Conservation (phyloP, 768 basidiomycete species). For the Tylopilus vinaceipallidus region DNA sequence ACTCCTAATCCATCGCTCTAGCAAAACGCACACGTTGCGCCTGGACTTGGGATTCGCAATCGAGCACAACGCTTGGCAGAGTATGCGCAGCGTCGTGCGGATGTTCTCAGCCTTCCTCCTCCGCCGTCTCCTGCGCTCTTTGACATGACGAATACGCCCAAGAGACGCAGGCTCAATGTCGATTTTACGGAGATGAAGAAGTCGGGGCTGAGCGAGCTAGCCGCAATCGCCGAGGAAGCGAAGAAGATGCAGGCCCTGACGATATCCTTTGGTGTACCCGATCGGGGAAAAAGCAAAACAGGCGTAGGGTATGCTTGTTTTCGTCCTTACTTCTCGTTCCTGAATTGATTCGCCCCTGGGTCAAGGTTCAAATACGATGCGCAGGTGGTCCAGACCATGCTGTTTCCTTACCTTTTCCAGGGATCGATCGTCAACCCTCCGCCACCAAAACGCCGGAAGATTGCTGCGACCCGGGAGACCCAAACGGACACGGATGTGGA, state of each 20-base stretch:
- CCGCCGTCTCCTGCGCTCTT: slow-evolving; percentile 28
- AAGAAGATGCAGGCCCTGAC: slow-evolving; percentile 43
- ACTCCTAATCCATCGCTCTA: slow-evolving; percentile 31
- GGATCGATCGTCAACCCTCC: slow-evolving; percentile 15
- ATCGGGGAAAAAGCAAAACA: slow-evolving; percentile 31
- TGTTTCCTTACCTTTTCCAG: slow-evolving; percentile 40
- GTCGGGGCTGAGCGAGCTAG: slow-evolving; percentile 20
- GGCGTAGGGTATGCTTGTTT: slow-evolving; percentile 43
- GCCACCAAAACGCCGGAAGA: slow-evolving; percentile 30
- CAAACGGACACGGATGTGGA: slow-evolving; percentile 9
- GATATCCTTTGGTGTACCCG: slow-evolving; percentile 44
- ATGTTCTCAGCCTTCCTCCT: slow-evolving; percentile 36
- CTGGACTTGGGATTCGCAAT: slow-evolving; percentile 58
- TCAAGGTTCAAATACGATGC: slow-evolving; percentile 55
- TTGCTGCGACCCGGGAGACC: slow-evolving; percentile 3
- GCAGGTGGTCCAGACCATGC: slow-evolving; percentile 36
- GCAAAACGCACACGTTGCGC: slow-evolving; percentile 51
- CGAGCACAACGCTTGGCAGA: slow-evolving; percentile 66
- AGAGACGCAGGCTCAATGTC: slow-evolving; percentile 23
- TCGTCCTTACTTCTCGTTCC: not conserved
- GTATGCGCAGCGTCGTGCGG: slow-evolving; percentile 58
- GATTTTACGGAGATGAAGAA: slow-evolving; percentile 23
- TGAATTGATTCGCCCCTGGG: not conserved
- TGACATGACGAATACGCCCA: slow-evolving; percentile 37
- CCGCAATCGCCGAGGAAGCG: slow-evolving; percentile 37